Evolutionary conservation across 176 grass and related monocot genomes (phyloP).

Genomic region (Melocanna baccifera): DNA sequence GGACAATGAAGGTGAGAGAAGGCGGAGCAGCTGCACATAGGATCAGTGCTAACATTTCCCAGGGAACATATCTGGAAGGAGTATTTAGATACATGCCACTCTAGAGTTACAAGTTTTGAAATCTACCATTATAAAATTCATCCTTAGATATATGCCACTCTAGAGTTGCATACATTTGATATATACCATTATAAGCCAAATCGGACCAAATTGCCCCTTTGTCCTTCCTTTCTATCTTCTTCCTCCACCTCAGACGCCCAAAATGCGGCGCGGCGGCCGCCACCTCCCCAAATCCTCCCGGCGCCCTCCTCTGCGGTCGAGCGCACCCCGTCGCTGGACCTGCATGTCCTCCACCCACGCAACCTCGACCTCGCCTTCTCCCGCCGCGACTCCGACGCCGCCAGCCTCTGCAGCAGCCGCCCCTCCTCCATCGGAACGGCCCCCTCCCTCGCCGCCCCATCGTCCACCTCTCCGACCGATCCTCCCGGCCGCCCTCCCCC

Average conservation of each 20-base stretch:
- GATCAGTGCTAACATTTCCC: no score
- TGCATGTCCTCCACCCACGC: slow-evolving; percentile 10
- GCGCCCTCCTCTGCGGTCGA: slow-evolving; percentile 4
- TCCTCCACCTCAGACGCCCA: background rate
- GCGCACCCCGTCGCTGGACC: slow-evolving; percentile 26
- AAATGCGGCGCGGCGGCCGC: slow-evolving; percentile 44
- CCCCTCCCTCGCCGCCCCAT: background rate
- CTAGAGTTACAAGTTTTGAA: no score
- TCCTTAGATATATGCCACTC: no score
- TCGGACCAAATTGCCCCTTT: no score
- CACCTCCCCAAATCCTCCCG: slow-evolving; percentile 42
- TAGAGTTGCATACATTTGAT: no score
- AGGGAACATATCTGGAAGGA: no score
- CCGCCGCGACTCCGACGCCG: slow-evolving; percentile 74
- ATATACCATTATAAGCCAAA: no score
- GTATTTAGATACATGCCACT: no score
- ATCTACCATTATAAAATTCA: no score
- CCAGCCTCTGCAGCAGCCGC: slow-evolving; percentile 62
- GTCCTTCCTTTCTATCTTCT: no score
- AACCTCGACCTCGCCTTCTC: slow-evolving; percentile 59
- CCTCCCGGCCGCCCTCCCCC: slow-evolving; percentile 56
- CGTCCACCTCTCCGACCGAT: slow-evolving; percentile 52
- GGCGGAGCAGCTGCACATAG: no score
- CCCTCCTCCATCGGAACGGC: slow-evolving; percentile 44
- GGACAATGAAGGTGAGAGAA: no score